Evolutionary conservation across 345 rosid genomes (phyloP).

Genomic region (Camelina neglecta): DNA sequence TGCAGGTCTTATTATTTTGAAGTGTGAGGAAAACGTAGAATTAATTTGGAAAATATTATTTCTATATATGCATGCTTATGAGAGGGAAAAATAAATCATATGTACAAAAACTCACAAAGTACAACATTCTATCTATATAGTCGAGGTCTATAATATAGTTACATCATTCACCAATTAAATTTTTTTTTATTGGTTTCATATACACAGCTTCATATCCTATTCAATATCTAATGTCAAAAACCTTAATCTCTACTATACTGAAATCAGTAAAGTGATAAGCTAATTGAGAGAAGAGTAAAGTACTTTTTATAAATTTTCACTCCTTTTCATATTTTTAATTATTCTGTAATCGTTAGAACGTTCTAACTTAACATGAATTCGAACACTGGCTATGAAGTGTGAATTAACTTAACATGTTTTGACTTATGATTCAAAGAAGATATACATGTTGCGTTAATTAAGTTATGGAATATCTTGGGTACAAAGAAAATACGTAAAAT

Average conservation of each 20-base stretch:
- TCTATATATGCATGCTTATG: background rate
- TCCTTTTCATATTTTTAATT: too few species aligned
- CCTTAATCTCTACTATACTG: too few species aligned
- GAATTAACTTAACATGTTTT: background rate
- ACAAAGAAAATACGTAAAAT: background rate
- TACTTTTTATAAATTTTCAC: too few species aligned
- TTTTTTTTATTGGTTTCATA: background rate
- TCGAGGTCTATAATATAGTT: background rate
- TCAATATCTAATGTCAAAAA: too few species aligned
- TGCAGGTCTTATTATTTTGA: background rate
- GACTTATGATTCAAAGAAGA: background rate
- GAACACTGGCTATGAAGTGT: background rate
- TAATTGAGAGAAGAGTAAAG: too few species aligned
- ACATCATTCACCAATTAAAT: background rate
- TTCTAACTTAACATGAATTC: background rate
- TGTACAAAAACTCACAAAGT: background rate
- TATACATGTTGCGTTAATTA: background rate
- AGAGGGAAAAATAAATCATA: background rate
- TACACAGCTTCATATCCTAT: background rate
- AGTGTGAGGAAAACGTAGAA: background rate
- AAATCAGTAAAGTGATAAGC: too few species aligned
- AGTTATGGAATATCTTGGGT: background rate
- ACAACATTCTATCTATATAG: background rate
- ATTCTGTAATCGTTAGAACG: too few species aligned
- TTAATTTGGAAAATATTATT: background rate